Evolutionary conservation across 164 flowering plant genomes (phyloP).

Genomic region (Kalanchoe fedtschenkoi): DNA sequence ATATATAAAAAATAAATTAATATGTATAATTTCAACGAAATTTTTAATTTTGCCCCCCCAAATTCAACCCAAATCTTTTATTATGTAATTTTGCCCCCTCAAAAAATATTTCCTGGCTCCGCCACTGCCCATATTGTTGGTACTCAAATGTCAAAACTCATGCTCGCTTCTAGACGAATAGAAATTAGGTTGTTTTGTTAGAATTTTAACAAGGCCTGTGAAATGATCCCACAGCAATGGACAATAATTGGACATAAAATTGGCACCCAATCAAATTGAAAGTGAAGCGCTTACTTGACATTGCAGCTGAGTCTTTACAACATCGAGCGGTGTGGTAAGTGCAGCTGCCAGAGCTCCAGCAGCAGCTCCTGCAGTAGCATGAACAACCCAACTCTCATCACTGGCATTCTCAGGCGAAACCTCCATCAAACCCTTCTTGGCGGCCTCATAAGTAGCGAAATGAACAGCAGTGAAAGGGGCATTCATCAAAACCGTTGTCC

Average conservation of each 20-base stretch:
- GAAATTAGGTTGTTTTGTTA: too few relatives aligned
- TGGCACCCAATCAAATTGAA: neutral
- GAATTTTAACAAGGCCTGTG: too few relatives aligned
- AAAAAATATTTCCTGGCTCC: too few relatives aligned
- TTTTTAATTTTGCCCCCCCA: too few relatives aligned
- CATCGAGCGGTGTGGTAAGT: slow-evolving; percentile 60
- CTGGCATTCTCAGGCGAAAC: slow-evolving; percentile 39
- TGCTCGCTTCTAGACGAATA: too few relatives aligned
- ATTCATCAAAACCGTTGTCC: slow-evolving; percentile 63
- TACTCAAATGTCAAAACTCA: too few relatives aligned
- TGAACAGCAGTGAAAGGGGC: slow-evolving; percentile 65
- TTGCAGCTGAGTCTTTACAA: slow-evolving; percentile 61
- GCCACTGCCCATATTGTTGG: too few relatives aligned
- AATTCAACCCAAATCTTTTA: too few relatives aligned
- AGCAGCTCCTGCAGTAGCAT: slow-evolving; percentile 65
- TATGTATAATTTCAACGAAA: too few relatives aligned
- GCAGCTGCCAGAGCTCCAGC: slow-evolving; percentile 58
- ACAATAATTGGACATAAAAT: neutral
- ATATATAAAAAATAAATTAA: too few relatives aligned
- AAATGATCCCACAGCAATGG: too few relatives aligned
- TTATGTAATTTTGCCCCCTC: too few relatives aligned
- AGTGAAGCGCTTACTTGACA: slow-evolving; percentile 38
- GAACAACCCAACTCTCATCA: slow-evolving; percentile 46
- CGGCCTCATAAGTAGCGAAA: slow-evolving; percentile 56
- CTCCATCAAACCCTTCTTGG: slow-evolving; percentile 43